phyloP scores from a whole-genome alignment of 2,329 filamentous ascomycete genomes.

The Cryphonectria japonica region DNA sequence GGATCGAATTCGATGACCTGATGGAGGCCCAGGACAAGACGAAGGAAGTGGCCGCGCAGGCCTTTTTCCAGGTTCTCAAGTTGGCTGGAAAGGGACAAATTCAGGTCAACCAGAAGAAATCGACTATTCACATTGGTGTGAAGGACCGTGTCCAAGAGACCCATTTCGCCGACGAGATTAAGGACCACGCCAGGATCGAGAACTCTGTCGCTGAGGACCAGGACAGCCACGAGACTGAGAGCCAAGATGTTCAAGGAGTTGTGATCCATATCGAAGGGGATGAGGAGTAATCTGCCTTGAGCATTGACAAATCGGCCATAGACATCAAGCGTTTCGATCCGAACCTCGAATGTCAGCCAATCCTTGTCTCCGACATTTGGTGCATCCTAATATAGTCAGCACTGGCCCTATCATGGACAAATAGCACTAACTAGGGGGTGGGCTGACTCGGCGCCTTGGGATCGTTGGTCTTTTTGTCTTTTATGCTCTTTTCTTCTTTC shows the following conservation, averaged over 20 bases:
- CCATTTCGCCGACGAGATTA: background rate
- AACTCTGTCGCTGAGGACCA: background rate
- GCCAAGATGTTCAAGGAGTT: constrained; percentile 8
- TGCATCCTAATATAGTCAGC: background rate
- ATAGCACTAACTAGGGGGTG: background rate
- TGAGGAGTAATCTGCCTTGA: background rate
- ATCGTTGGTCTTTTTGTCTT: background rate
- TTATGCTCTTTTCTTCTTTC: background rate
- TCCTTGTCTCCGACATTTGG: background rate
- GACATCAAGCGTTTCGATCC: too few relatives aligned
- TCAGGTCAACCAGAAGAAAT: constrained; percentile 61
- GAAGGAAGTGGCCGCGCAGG: constrained; percentile 70
- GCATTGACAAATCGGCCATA: too few relatives aligned
- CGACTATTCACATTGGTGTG: background rate
- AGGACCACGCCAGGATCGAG: background rate
- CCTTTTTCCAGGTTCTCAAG: constrained; percentile 73
- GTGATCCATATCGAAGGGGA: background rate
- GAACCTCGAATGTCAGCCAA: background rate
- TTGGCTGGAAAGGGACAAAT: constrained; percentile 70
- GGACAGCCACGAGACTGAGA: background rate
- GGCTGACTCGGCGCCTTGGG: background rate
- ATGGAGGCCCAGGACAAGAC: constrained; percentile 61
- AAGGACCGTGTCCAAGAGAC: background rate
- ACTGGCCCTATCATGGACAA: background rate
- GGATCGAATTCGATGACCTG: constrained; percentile 70